phyloP scores from a whole-genome alignment of 2,329 filamentous ascomycete species.

The Orbilia oligospora region DNA sequence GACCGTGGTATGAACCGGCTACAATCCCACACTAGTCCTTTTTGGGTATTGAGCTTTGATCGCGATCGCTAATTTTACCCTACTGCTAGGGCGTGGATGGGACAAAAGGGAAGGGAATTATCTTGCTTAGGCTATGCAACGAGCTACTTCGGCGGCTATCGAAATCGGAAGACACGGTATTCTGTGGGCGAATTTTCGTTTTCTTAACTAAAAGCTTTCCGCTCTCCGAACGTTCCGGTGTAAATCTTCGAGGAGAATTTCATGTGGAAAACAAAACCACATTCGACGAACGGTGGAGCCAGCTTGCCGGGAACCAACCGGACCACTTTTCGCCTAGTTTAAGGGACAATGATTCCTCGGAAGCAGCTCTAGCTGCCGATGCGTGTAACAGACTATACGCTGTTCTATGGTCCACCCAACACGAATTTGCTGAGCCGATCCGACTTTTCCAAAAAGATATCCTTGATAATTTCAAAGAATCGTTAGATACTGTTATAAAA shows the following conservation, averaged over 20 bases:
- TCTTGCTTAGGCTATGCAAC: conserved; percentile 52
- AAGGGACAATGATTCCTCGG: conserved; percentile 66
- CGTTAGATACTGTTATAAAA: conserved; percentile 69
- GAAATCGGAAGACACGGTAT: conserved; percentile 77
- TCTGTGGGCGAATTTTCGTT: conserved; percentile 97
- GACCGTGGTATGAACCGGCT: conserved; percentile 73
- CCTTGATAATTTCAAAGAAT: conserved; percentile 77
- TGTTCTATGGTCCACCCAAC: conserved; percentile 92
- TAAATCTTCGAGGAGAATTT: conserved; percentile 95
- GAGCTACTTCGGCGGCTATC: conserved; percentile 56
- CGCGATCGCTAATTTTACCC: conserved; percentile 33
- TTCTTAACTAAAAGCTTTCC: conserved; percentile 99
- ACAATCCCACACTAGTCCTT: background rate
- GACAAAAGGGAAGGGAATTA: conserved; percentile 58
- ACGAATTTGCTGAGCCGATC: conserved; percentile 91
- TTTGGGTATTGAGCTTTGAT: conserved; percentile 60
- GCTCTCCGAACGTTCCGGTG: conserved; percentile 94
- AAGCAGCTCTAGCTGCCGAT: conserved; percentile 60
- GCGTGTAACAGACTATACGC: conserved; percentile 81
- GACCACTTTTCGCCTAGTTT: conserved; percentile 59
- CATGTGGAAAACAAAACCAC: conserved; percentile 94
- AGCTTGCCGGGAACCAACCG: conserved; percentile 73
- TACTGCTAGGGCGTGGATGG: conserved; percentile 67
- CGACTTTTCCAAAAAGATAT: conserved; percentile 80
- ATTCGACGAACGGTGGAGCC: conserved; percentile 74